Evolutionary conservation across 352 stramenopile genomes (phyloP), one percentile per base, ranked within the genome.

Genomic region (Globisporangium barbulae): DNA sequence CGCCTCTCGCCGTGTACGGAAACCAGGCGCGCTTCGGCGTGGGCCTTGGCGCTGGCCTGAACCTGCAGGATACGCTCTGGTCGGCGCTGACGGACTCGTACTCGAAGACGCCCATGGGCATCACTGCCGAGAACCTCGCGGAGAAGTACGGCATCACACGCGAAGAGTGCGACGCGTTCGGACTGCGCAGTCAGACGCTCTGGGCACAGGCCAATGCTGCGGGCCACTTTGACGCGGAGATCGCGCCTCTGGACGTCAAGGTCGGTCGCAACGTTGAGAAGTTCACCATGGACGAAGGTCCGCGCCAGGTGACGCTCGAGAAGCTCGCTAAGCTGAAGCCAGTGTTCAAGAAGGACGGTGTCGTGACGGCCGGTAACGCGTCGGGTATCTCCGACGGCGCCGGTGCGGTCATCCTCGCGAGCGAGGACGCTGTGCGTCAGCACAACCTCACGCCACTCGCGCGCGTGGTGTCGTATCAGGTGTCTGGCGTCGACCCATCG

Each of bases 41-140:
- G 17, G 75, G 80, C 5, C 80, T 99, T 9, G 97, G 97, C 21
- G 85, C 82, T 3, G 97, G 96, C 15, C 67, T 98, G 21, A 89
- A 97, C 64, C 78, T 99, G 67, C 81, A 97, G 67, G 97, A 99
- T 79, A 91, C 88, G 55, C 80, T 99, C 28, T 99, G 97, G 97
- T 93, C 97, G 65, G 96, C 94, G 42, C 79, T 99, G 6, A 99
- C 97, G 12, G 97, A 99, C 81, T 91, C 88, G 60, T 90, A 98
- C 78, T 83, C 83, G 44, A 91, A 96, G 61, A 96, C 91, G 61
- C 95, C 97, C 1, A 99, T 99, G 97, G 97, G 96, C 50, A 93
- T 99, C 65, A 99, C 97, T 54, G 97, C 97, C 33, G 97, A 99
- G 69, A 99, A 99, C 79, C 70, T 99, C n/a, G 97, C 93, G 0